Evolutionary conservation across 2,329 filamentous ascomycete genomes (phyloP), one percentile per base, ranked within the genome.

Genomic region (Aspergillus fumigatus): DNA sequence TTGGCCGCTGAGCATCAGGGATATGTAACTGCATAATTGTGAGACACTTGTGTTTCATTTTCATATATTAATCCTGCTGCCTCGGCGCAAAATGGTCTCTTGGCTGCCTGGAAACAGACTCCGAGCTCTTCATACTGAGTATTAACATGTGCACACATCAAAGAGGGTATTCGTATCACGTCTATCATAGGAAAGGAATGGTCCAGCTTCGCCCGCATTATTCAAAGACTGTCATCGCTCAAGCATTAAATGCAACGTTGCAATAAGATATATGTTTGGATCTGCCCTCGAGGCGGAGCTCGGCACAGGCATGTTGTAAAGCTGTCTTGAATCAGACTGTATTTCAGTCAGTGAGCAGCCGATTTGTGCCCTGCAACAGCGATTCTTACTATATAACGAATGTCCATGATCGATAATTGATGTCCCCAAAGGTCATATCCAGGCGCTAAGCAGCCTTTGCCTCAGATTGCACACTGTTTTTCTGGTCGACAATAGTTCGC

Each of bases 401-500:
- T 23, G 43, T 17, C 10, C 14, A 10, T 19, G n/a, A 21, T 43
- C 19, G 40, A 43, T 47, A 14, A 23, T 4, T 45, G 21, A 14
- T 10, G 14, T 47, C 10, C 10, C 4, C 25, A 25, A 17, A 17
- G 43, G 21, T 11, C n/a, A 4, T 19, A 9, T 21, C 11, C 19
- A 25, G 5, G 21, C 43, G 25, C 41, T 45, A 47, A 23, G 43
- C 43, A 14, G 43, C 19, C 11, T 47, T 47, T 11, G 43, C 43
- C 43, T 47, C 43, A 23, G 43, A 47, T 17, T 8, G 43, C 10
- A 17, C 40, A 43, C 53, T 55, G 38, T 27, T 23, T 17, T 40
- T 23, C 14, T 19, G 7, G n/a, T 35, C 48, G 40, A 43, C 48
- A n/a, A 60, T n/a, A 14, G 55, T 51, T n/a, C 51, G 55, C 50